These are phyloP conservation scores for Beta lomatogona DNA, from an alignment of 179 eudicot species.

Conservation along the genomic window DNA sequence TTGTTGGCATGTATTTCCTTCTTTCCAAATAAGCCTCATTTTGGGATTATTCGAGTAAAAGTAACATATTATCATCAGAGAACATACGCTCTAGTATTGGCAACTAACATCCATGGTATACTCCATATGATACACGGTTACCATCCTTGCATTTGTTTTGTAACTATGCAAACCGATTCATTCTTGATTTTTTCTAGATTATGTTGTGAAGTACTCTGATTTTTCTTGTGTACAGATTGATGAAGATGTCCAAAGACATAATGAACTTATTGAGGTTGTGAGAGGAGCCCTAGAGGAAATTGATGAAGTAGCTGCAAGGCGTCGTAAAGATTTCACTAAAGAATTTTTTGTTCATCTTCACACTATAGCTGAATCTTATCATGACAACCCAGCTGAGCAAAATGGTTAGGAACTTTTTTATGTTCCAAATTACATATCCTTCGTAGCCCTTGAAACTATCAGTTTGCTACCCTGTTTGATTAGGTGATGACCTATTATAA, in stretches of 20 bases:
- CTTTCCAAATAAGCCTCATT: not conserved
- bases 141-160: not conserved
- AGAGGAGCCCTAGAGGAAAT: slow-evolving; percentile 59
- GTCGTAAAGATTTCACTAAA: slow-evolving; percentile 91
- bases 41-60: not conserved
- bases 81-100: not conserved
- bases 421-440: slow-evolving; percentile 2
- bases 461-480: not conserved
- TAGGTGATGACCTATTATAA: not conserved
- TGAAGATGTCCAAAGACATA: slow-evolving; percentile 79
- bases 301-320: slow-evolving; percentile 65
- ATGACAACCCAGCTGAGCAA: slow-evolving; percentile 70
- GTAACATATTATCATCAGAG: not conserved
- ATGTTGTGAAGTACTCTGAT: not conserved
- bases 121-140: not conserved
- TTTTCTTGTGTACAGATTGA: slow-evolving; percentile 56
- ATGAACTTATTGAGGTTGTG: slow-evolving; percentile 72
- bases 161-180: not conserved
- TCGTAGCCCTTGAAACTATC: slow-evolving; percentile 2
- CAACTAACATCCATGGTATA: no score
- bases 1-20: not conserved
- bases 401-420: slow-evolving; percentile 55
- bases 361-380: slow-evolving; percentile 75
- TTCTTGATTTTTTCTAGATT: not conserved
- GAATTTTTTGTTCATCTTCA: slow-evolving; percentile 85